A percentile compares a stretch with the other conserved stretches of the same genome.
These are phyloP conservation scores for Chaetothyriales sp. DNA, from an alignment of 2,329 filamentous ascomycete genomes.

Conservation along the genomic window DNA sequence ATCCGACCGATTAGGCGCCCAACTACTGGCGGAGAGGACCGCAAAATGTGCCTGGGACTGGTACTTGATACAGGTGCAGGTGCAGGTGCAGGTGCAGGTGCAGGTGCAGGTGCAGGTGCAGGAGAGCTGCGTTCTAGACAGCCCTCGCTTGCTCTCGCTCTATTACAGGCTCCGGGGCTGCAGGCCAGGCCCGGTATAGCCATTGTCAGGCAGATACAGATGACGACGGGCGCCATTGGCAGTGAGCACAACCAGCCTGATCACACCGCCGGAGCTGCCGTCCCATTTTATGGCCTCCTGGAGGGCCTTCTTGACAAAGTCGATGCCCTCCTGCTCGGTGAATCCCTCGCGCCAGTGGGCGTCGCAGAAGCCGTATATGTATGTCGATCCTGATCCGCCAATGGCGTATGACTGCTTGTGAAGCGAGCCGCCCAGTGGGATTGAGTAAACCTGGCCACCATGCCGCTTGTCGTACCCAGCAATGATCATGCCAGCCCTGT, in stretches of 20 bases:
- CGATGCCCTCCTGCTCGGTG: conserved; percentile 77
- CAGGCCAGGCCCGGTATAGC: conserved; percentile 60
- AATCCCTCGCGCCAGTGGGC: conserved; percentile 90
- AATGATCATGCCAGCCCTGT: conserved; percentile 88
- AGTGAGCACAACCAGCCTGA: conserved; percentile 92
- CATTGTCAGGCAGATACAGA: conserved; percentile 84
- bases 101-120: too few relatives aligned
- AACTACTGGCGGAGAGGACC: too few relatives aligned
- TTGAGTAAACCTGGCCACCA: conserved; percentile 93
- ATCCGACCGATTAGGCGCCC: too few relatives aligned
- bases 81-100: too few relatives aligned
- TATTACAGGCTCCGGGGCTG: conserved; percentile 15
- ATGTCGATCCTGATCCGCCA: conserved; percentile 90
- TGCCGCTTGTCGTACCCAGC: conserved; percentile 94
- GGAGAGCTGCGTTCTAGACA: not conserved
- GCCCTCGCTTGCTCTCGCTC: not conserved
- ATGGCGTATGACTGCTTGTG: conserved; percentile 97
- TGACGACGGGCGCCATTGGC: conserved; percentile 79
- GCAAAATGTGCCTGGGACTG: too few relatives aligned
- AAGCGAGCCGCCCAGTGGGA: conserved; percentile 86
- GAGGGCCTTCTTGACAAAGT: conserved; percentile 83
- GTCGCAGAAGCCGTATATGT: conserved; percentile 98
- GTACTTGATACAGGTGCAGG: too few relatives aligned
- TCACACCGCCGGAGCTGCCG: conserved; percentile 93
- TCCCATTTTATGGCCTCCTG: conserved; percentile 98